Percentiles rank a stretch among this genome's conserved stretches.
phyloP scores from a whole-genome alignment of 2,329 filamentous ascomycete species.

The Clonostachys sp. region DNA sequence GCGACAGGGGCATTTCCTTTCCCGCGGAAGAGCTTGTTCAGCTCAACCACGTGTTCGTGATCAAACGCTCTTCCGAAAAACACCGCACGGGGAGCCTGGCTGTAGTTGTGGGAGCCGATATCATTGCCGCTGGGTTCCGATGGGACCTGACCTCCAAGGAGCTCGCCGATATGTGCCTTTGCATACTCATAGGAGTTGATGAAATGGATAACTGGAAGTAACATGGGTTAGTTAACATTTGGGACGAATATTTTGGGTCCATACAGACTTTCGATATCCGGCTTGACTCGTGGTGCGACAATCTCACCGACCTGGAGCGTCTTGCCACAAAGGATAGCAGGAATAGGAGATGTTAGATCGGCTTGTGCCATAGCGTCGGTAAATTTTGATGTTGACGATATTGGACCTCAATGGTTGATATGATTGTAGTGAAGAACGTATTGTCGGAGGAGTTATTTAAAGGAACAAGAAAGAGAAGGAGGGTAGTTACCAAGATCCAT shows the following conservation, averaged over 20 bases:
- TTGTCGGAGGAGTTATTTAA: too few species aligned
- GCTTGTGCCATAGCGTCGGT: too few species aligned
- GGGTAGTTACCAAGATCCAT: too few species aligned
- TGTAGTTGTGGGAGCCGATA: not conserved
- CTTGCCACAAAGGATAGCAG: not conserved
- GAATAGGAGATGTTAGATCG: not conserved
- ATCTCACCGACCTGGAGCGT: not conserved
- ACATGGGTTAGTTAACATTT: not conserved
- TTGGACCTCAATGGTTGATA: too few species aligned
- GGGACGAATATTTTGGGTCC: not conserved
- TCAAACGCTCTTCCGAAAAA: not conserved
- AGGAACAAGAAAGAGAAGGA: too few species aligned
- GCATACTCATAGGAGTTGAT: not conserved
- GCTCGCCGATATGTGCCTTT: not conserved
- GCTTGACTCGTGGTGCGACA: not conserved
- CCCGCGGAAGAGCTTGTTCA: not conserved
- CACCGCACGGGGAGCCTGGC: not conserved
- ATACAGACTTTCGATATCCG: not conserved
- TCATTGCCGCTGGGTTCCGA: not conserved
- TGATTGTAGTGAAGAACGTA: too few species aligned
- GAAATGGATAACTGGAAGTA: not conserved
- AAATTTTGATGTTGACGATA: too few species aligned
- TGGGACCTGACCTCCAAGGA: not conserved
- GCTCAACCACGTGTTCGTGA: not conserved
- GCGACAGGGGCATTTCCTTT: not conserved